Percentiles rank a stretch among this genome's conserved stretches.
Evolutionary conservation across 768 basidiomycete genomes (phyloP).

Genomic region (Candolleomyces efflorescens): DNA sequence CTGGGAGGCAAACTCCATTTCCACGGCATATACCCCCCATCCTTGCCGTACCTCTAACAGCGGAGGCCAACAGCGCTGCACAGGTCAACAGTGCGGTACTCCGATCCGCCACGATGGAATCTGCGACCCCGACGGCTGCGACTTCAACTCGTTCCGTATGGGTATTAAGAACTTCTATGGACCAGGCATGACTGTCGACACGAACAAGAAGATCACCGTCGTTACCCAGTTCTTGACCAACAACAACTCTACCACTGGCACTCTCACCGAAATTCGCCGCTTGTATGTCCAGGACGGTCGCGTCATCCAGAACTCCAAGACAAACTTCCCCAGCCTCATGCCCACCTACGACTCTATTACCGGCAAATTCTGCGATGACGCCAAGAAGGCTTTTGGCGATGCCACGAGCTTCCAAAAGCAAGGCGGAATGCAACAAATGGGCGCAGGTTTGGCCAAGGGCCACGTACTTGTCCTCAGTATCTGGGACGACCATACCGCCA

Average conservation of each 20-base stretch:
- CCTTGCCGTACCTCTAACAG: slow-evolving; percentile 31
- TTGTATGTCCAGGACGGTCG: slow-evolving; percentile 18
- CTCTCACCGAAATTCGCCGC: slow-evolving; percentile 19
- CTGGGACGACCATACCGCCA: slow-evolving; percentile 46
- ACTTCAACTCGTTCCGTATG: slow-evolving; percentile 61
- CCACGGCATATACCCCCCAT: slow-evolving; percentile 52
- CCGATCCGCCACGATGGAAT: slow-evolving; percentile 35
- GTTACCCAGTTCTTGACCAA: slow-evolving; percentile 21
- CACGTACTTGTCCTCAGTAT: slow-evolving; percentile 45
- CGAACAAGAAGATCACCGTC: slow-evolving; percentile 20
- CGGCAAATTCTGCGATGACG: slow-evolving; percentile 39
- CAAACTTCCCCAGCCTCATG: slow-evolving; percentile 31
- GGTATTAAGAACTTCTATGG: slow-evolving; percentile 47
- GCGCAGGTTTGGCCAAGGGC: slow-evolving; percentile 35
- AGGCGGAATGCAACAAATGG: slow-evolving; percentile 37
- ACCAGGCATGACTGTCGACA: slow-evolving; percentile 32
- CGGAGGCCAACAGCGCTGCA: slow-evolving; percentile 36
- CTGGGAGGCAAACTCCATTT: slow-evolving; percentile 52
- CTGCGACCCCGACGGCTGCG: slow-evolving; percentile 57
- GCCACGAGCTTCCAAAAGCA: slow-evolving; percentile 38
- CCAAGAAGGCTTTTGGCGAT: slow-evolving; percentile 46
- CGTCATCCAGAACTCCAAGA: slow-evolving; percentile 18
- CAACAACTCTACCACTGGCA: slow-evolving; percentile 15
- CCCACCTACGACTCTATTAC: slow-evolving; percentile 39
- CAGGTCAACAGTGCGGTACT: slow-evolving; percentile 33